Conservation (phyloP, 106 monocot genomes). For the Xerophyta viscosa region DNA sequence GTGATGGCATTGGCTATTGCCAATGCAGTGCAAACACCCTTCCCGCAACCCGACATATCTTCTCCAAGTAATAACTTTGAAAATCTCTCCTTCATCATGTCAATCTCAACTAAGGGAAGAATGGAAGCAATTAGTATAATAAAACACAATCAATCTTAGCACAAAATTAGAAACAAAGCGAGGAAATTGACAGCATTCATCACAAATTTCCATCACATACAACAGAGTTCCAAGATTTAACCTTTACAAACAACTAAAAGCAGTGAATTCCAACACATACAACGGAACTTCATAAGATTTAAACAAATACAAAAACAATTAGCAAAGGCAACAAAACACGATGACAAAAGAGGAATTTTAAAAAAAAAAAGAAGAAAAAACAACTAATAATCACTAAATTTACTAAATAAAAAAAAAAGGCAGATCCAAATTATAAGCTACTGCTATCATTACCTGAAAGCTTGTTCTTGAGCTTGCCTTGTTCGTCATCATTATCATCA, state of each 20-base stretch:
- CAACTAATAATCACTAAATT: too few relatives aligned
- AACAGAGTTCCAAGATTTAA: too few relatives aligned
- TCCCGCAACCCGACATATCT: constrained; percentile 92
- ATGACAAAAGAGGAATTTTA: too few relatives aligned
- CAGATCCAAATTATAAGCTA: background rate
- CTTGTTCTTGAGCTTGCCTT: constrained; percentile 15
- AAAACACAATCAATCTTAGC: background rate
- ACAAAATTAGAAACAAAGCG: background rate
- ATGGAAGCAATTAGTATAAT: background rate
- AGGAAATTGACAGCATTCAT: too few relatives aligned
- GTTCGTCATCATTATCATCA: constrained; percentile 2
- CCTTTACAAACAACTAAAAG: too few relatives aligned
- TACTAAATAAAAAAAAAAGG: too few relatives aligned
- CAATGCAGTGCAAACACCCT: constrained; percentile 84
- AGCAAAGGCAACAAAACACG: too few relatives aligned
- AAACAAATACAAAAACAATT: too few relatives aligned
- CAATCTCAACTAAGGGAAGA: constrained; percentile 33
- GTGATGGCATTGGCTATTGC: constrained; percentile 93
- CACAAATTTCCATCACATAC: too few relatives aligned
- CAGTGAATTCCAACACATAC: background rate
- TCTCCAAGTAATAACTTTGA: constrained; percentile 90
- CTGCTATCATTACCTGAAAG: constrained; percentile 16
- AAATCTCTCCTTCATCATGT: constrained; percentile 98
- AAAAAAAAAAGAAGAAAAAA: too few relatives aligned
- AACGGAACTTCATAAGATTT: too few relatives aligned